Evolutionary conservation across 1,139 yeast species (phyloP).

Genomic region (Williopsis jadinii): DNA sequence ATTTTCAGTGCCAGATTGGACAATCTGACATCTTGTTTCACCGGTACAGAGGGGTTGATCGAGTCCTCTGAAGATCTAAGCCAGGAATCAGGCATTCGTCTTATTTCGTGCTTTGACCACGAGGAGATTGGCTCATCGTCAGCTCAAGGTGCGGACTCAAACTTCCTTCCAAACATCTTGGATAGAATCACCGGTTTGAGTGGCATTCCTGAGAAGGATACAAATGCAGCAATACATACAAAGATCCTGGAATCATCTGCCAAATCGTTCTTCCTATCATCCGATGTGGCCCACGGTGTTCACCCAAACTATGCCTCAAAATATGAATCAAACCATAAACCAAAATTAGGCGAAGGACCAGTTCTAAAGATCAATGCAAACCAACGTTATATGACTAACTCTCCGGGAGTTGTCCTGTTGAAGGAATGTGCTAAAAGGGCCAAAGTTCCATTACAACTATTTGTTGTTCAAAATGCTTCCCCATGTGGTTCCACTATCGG

Average conservation of each 20-base stretch:
- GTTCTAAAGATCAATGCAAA: slow-evolving; percentile 91
- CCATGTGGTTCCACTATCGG: slow-evolving; percentile 98
- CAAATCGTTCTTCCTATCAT: slow-evolving; percentile 81
- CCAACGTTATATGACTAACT: slow-evolving; percentile 91
- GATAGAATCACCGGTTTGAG: slow-evolving; percentile 52
- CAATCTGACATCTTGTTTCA: slow-evolving; percentile 80
- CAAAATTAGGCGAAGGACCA: slow-evolving; percentile 81
- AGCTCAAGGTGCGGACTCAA: slow-evolving; percentile 96
- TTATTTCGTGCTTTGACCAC: slow-evolving; percentile 84
- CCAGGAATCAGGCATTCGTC: slow-evolving; percentile 50
- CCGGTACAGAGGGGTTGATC: slow-evolving; percentile 67
- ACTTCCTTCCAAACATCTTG: slow-evolving; percentile 74
- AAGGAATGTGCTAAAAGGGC: slow-evolving; percentile 64
- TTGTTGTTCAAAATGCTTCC: slow-evolving; percentile 86
- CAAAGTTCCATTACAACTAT: slow-evolving; percentile 66
- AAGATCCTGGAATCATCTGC: slow-evolving; percentile 58
- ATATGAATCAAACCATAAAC: slow-evolving; percentile 75
- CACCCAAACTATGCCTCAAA: slow-evolving; percentile 82
- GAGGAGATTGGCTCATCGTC: slow-evolving; percentile 92
- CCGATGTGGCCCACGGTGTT: slow-evolving; percentile 96
- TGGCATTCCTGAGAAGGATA: slow-evolving; percentile 28
- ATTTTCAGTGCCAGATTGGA: slow-evolving; percentile 92
- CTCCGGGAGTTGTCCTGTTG: slow-evolving; percentile 77
- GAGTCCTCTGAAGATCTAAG: slow-evolving; percentile 41
- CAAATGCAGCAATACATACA: slow-evolving; percentile 23